Percentiles rank a stretch among this genome's conserved stretches.
phyloP scores from a whole-genome alignment of 768 basidiomycete genomes.

The Leccinum truebloodii region DNA sequence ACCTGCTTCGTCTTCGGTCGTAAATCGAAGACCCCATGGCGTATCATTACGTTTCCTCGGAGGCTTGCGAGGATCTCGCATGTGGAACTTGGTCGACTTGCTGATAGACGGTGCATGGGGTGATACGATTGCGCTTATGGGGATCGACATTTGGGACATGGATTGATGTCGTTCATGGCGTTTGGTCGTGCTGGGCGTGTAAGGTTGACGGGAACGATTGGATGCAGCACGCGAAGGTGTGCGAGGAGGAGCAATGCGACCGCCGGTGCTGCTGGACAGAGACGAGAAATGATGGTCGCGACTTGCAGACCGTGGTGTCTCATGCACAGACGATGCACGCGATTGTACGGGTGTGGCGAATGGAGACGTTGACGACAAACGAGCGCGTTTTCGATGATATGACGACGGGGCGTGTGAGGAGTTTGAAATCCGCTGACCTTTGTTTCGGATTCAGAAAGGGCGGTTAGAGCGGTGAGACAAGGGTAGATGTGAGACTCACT shows the following conservation, averaged over 20 bases:
- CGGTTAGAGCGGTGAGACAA: conserved; percentile 23
- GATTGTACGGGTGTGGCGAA: conserved; percentile 34
- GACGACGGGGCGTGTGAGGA: conserved; percentile 69
- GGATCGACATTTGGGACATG: conserved; percentile 73
- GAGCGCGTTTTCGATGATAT: conserved; percentile 69
- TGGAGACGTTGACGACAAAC: conserved; percentile 47
- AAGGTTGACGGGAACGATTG: conserved; percentile 34
- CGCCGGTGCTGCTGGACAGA: conserved; percentile 38
- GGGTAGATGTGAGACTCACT: conserved; percentile 44
- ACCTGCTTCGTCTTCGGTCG: conserved; percentile 50
- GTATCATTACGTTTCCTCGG: conserved; percentile 54
- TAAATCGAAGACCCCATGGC: conserved; percentile 59
- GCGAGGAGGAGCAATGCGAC: conserved; percentile 29
- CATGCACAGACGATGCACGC: conserved; percentile 31
- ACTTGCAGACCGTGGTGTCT: conserved; percentile 21
- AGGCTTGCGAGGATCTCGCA: conserved; percentile 77
- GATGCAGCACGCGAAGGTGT: conserved; percentile 41
- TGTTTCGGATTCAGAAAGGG: conserved; percentile 27
- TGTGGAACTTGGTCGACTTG: conserved; percentile 64
- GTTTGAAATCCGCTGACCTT: conserved; percentile 56
- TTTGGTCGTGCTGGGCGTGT: conserved; percentile 26
- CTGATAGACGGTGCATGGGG: conserved; percentile 76
- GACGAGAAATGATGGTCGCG: conserved; percentile 28
- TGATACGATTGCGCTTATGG: conserved; percentile 74
- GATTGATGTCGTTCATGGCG: conserved; percentile 46